These are phyloP conservation scores for Ceratocystis cacaofunesta DNA, from an alignment of 2,329 filamentous ascomycete genomes.

Conservation along the genomic window DNA sequence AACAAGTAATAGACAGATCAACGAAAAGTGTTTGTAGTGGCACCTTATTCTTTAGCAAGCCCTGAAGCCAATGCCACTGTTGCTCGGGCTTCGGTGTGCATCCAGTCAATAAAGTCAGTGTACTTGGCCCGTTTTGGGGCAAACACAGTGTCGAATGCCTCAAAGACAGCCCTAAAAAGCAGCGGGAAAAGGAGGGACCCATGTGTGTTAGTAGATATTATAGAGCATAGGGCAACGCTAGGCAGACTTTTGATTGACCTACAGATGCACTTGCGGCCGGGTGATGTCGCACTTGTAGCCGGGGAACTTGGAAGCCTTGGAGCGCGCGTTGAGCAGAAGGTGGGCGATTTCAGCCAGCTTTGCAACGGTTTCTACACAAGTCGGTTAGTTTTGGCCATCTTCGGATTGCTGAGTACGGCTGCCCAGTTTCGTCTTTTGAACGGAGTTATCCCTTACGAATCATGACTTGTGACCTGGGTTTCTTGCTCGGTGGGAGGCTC, in stretches of 20 bases:
- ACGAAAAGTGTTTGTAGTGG: neutral
- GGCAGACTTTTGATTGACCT: neutral
- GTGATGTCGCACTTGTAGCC: slow-evolving; percentile 38
- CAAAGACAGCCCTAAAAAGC: slow-evolving; percentile 44
- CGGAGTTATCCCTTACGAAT: slow-evolving; percentile 36
- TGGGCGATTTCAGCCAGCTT: slow-evolving; percentile 51
- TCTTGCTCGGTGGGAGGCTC: slow-evolving; percentile 41
- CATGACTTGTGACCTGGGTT: slow-evolving; percentile 45
- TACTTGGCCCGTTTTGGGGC: slow-evolving; percentile 57
- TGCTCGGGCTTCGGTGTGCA: slow-evolving; percentile 35
- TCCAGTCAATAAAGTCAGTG: slow-evolving; percentile 49
- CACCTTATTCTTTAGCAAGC: neutral
- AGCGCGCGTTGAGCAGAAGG: slow-evolving; percentile 44
- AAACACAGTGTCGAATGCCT: slow-evolving; percentile 56
- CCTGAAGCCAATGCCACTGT: slow-evolving; percentile 5
- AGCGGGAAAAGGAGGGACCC: neutral
- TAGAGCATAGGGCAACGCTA: no score
- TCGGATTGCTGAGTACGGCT: neutral
- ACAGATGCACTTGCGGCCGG: slow-evolving; percentile 16
- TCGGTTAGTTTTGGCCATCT: slow-evolving; percentile 27
- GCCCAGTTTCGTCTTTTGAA: neutral
- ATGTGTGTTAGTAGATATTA: neutral
- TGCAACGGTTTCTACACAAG: slow-evolving; percentile 41
- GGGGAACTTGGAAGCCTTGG: slow-evolving; percentile 31
- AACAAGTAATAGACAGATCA: neutral